Evolutionary conservation across 495 filamentous ascomycete species (phyloP).

Genomic region (Neurospora sp.): DNA sequence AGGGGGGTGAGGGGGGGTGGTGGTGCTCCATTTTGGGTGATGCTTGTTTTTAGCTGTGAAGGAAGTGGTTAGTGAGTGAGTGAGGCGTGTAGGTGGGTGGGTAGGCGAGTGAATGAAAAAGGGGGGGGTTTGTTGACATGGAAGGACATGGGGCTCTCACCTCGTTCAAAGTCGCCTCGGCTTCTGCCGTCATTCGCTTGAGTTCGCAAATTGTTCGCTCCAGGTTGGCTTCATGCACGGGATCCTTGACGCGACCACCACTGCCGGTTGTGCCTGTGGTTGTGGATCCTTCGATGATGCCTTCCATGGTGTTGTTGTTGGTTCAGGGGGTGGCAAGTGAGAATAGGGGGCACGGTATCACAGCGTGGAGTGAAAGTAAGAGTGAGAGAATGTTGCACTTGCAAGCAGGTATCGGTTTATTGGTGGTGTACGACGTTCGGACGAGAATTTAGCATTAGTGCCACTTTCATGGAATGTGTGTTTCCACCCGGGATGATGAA

Average conservation of each 20-base stretch:
- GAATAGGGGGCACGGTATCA: background rate
- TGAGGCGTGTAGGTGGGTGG: background rate
- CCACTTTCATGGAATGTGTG: background rate
- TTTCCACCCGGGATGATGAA: background rate
- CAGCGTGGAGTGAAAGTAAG: background rate
- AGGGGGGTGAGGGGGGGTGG: background rate
- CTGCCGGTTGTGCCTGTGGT: background rate
- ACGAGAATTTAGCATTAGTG: background rate
- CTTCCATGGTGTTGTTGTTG: background rate
- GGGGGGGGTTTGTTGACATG: background rate
- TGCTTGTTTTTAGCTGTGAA: background rate
- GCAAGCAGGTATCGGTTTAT: background rate
- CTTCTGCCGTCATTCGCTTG: conserved; percentile 52
- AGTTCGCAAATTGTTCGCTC: conserved; percentile 56
- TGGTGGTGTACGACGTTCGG: background rate
- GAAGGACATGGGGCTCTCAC: conserved; percentile 13
- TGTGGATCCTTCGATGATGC: background rate
- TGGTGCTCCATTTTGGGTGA: background rate
- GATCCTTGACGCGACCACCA: background rate
- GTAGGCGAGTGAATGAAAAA: background rate
- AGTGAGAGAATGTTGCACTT: background rate
- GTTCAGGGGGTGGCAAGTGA: background rate
- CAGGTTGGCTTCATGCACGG: conserved; percentile 40
- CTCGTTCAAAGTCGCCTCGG: conserved; percentile 48
- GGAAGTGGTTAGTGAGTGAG: background rate